Conservation (phyloP, 2,329 filamentous ascomycete species). For the Cladosporium sp. region DNA sequence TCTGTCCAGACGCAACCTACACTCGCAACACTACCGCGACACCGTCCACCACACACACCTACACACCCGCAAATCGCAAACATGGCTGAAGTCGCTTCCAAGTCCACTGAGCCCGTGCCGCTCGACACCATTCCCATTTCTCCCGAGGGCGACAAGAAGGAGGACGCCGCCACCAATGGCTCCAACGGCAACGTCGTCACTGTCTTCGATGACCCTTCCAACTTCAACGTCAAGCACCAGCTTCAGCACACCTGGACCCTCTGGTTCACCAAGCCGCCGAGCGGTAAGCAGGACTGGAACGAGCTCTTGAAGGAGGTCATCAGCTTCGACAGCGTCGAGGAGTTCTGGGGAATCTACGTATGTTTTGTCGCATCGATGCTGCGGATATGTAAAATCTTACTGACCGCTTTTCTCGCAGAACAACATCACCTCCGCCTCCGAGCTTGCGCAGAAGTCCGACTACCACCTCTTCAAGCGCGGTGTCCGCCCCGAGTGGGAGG, state of each 20-base stretch:
- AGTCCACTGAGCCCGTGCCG: slow-evolving; percentile 41
- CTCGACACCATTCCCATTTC: slow-evolving; percentile 55
- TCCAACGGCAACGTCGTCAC: slow-evolving; percentile 66
- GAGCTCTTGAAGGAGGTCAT: slow-evolving; percentile 98
- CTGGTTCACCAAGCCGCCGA: slow-evolving; percentile 98
- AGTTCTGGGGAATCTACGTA: slow-evolving; percentile 99
- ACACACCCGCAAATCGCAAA: slow-evolving; percentile 15
- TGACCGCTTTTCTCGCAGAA: slow-evolving; percentile 57
- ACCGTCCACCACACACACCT: not conserved
- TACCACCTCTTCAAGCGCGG: slow-evolving; percentile 99
- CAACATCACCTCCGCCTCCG: slow-evolving; percentile 94
- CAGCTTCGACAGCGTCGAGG: slow-evolving; percentile 96
- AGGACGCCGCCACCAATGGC: slow-evolving; percentile 41
- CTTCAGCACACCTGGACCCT: slow-evolving; percentile 97
- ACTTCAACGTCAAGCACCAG: slow-evolving; percentile 99
- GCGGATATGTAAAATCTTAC: not conserved
- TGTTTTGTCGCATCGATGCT: slow-evolving; percentile 36
- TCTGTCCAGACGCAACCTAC: not conserved
- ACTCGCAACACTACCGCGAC: not conserved
- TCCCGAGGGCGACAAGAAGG: slow-evolving; percentile 43
- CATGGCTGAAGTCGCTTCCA: slow-evolving; percentile 33
- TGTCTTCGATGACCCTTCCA: slow-evolving; percentile 96
- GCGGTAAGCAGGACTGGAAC: slow-evolving; percentile 96
- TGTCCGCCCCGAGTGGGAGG: slow-evolving; percentile 97
- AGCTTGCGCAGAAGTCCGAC: slow-evolving; percentile 94